Percentiles rank a stretch among this genome's conserved stretches.
Evolutionary conservation across 495 filamentous ascomycete species (phyloP).

Genomic region (Diplogelasinospora grovesii): DNA sequence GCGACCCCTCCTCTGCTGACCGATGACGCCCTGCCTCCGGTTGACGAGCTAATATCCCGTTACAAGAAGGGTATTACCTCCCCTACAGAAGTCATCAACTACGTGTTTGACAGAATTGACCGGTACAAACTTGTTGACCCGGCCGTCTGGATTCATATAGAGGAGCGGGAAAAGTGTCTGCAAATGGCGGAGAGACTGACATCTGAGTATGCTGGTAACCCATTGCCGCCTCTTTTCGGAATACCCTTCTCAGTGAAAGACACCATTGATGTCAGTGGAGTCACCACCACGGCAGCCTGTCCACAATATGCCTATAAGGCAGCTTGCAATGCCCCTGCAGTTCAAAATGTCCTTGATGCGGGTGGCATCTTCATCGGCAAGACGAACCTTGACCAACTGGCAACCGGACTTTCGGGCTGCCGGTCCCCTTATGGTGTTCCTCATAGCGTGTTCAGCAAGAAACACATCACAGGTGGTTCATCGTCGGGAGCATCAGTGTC

Average conservation of each 20-base stretch:
- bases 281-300: slow-evolving; percentile 55
- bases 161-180: slow-evolving; percentile 32
- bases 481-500: slow-evolving; percentile 54
- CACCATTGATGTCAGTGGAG: slow-evolving; percentile 51
- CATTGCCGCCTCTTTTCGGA: slow-evolving; percentile 53
- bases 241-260: slow-evolving; percentile 62
- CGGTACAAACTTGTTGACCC: slow-evolving; percentile 41
- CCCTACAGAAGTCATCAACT: slow-evolving; percentile 28
- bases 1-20: slow-evolving; percentile 20
- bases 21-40: slow-evolving; percentile 22
- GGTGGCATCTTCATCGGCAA: slow-evolving; percentile 62
- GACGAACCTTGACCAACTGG: slow-evolving; percentile 62
- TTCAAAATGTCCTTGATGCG: slow-evolving; percentile 33
- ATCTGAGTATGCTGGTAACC: slow-evolving; percentile 35
- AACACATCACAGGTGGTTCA: slow-evolving; percentile 54
- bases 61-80: slow-evolving; percentile 26
- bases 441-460: slow-evolving; percentile 38
- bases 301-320: slow-evolving; percentile 46
- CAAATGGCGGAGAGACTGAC: slow-evolving; percentile 38
- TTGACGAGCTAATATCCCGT: slow-evolving; percentile 28
- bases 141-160: slow-evolving; percentile 49
- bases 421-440: slow-evolving; percentile 58
- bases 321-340: slow-evolving; percentile 27
- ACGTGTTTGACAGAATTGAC: slow-evolving; percentile 37
- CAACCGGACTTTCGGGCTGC: slow-evolving; percentile 55